Evolutionary conservation across 1,284 basidiomycete genomes (phyloP).

Genomic region (Mycena sp.): DNA sequence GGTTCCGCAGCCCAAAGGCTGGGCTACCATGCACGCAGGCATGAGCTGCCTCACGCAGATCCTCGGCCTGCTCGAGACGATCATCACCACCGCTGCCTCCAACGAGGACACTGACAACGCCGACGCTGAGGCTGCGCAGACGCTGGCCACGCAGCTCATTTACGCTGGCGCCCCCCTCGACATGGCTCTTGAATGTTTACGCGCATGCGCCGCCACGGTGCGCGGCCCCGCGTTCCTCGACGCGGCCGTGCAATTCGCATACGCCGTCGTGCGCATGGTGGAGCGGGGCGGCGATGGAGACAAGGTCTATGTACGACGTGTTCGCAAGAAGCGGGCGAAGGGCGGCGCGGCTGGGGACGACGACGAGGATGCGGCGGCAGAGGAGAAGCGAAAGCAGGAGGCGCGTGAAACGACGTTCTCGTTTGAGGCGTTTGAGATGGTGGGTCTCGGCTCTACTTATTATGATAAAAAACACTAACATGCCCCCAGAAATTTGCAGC

Average conservation of each 20-base stretch:
- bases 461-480: constrained; percentile 9
- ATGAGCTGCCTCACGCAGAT: constrained; percentile 93
- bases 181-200: constrained; percentile 80
- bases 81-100: constrained; percentile 54
- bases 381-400: constrained; percentile 61
- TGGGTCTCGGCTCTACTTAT: constrained; percentile 49
- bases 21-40: constrained; percentile 95
- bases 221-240: constrained; percentile 73
- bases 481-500: constrained; percentile 80
- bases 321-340: constrained; percentile 60
- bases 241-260: constrained; percentile 83
- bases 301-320: constrained; percentile 39
- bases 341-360: constrained; percentile 72
- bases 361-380: constrained; percentile 58
- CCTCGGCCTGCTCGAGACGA: constrained; percentile 79
- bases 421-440: constrained; percentile 89
- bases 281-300: constrained; percentile 79
- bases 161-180: constrained; percentile 95
- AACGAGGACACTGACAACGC: constrained; percentile 53
- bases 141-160: constrained; percentile 88
- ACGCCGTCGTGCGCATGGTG: constrained; percentile 85
- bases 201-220: constrained; percentile 75
- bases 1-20: constrained; percentile 83
- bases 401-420: constrained; percentile 88
- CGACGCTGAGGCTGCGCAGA: constrained; percentile 78